Base-by-base conservation (phyloP, 352 stramenopile species). In the Globisporangium yorkense region DNA sequence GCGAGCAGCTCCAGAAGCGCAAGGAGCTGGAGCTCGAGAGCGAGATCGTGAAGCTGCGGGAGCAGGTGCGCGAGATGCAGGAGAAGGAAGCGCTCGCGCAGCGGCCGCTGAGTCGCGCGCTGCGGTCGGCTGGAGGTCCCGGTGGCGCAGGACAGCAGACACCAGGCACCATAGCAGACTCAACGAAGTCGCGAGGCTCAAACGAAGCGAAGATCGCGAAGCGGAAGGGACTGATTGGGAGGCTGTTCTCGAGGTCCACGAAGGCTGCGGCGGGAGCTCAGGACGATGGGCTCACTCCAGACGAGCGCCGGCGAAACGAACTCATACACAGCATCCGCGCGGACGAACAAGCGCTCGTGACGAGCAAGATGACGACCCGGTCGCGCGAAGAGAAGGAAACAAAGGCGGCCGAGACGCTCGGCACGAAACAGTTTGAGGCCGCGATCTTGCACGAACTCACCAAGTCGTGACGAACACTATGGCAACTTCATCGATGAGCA, bases 31-130 rank as follows among this genome's bases (percentile, higher is more conserved):
- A 86, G 41, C 59, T 86, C 1, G 78, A 92, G 61, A 85, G 71
- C 44, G 75, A 91, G 55, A 70, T 91, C 21, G 47, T 88, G 2
- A 82, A 83, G 43, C 71, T 94, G 16, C 75, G 84, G 37, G 75
- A 91, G 27, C 63, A 88, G 20, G 47, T 92, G 12, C 54, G 65
- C 16, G 68, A 69, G 18, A 50, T 89, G 5, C 60, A 80, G 59
- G 66, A 80, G 35, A 77, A 73, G 44, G 65, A 80, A 4, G 45
- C 24, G 5, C 51, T 66, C 37, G 55, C 50, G 2, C 65, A 74
- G 40, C 71, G 53, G 7, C 68, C 66, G 5, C 21, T 45, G 48
- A 69, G 65, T 61, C 65, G 57, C 15, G 49, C 31, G 31, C 15
- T 61, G n/a, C 35, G 39, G 2, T 59, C 48, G 1, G 41, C 21